Evolutionary conservation across 495 filamentous ascomycete species (phyloP).

Genomic region (Cudoniella acicularis): DNA sequence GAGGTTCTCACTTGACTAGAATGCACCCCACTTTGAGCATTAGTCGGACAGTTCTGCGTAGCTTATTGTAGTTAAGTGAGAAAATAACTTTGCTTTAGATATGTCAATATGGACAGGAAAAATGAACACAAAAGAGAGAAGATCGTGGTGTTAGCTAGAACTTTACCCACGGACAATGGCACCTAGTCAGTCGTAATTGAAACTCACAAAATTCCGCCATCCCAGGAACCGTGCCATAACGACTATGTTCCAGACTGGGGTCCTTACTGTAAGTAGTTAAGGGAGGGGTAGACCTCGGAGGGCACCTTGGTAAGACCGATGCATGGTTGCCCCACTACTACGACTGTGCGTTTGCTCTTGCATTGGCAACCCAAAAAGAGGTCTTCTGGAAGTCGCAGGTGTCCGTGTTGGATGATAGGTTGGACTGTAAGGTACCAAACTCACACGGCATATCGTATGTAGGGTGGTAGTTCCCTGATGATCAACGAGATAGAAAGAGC

Average conservation of each 20-base stretch:
- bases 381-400: too few species aligned
- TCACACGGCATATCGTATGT: too few species aligned
- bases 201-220: constrained; percentile 2
- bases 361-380: too few species aligned
- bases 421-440: not conserved
- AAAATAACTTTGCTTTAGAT: too few species aligned
- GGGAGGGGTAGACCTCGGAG: constrained; percentile 5
- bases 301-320: constrained; percentile 5
- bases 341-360: constrained; percentile 1
- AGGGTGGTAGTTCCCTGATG: too few species aligned
- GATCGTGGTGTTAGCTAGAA: not conserved
- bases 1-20: too few species aligned
- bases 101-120: not conserved
- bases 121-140: not conserved
- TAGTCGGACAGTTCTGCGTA: too few species aligned
- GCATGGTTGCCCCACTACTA: constrained; percentile 16
- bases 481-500: too few species aligned
- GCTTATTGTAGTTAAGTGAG: too few species aligned
- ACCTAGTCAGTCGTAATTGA: not conserved
- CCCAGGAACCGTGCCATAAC: constrained; percentile 17
- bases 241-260: constrained; percentile 5
- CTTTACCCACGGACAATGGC: not conserved
- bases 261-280: constrained; percentile 7
- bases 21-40: too few species aligned
- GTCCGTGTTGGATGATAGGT: not conserved